These are phyloP conservation scores for Rhododendron williamsianum DNA, from an alignment of 148 eudicot genomes.

Conservation along the genomic window DNA sequence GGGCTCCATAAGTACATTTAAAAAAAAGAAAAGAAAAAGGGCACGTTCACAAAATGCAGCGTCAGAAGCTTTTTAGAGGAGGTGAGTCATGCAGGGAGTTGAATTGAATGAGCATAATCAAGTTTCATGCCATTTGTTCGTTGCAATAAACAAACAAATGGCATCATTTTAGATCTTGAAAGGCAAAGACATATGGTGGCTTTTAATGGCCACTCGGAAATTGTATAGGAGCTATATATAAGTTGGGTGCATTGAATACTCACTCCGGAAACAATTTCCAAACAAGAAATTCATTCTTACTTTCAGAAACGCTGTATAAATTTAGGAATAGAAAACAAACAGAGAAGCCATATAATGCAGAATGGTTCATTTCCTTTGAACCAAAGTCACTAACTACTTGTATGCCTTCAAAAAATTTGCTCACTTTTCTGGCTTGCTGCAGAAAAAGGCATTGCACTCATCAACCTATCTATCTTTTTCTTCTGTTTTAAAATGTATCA, in stretches of 20 bases:
- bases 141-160: background rate
- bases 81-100: background rate
- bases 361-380: background rate
- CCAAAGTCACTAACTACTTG: background rate
- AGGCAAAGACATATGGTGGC: background rate
- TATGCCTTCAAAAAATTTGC: background rate
- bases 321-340: background rate
- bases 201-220: background rate
- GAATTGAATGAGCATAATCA: background rate
- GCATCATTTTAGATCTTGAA: background rate
- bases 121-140: background rate
- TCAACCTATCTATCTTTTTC: background rate
- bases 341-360: background rate
- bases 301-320: background rate
- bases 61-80: background rate
- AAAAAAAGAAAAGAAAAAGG: no score
- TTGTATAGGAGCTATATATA: background rate
- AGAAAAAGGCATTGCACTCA: background rate
- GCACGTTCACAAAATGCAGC: background rate
- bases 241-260: background rate
- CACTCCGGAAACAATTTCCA: background rate
- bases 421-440: background rate
- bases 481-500: background rate
- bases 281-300: background rate
- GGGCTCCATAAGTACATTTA: background rate